Percentiles rank a stretch among this genome's conserved stretches.
These are phyloP conservation scores for Thielaviopsis euricoi DNA, from an alignment of 2,329 filamentous ascomycete genomes.

Conservation along the genomic window DNA sequence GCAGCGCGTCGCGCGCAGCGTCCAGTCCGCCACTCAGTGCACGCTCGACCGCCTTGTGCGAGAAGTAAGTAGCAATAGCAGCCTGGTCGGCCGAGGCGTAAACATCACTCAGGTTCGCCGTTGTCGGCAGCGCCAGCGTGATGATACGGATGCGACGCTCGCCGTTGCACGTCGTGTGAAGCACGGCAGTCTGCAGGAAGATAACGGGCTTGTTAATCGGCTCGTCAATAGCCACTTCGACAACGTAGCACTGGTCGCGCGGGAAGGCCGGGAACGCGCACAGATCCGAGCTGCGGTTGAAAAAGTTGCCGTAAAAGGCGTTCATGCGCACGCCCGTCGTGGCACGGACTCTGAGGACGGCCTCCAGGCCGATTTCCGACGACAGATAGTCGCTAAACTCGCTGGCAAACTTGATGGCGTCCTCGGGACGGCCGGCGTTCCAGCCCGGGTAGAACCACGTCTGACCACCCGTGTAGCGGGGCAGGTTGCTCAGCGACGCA, in stretches of 20 bases:
- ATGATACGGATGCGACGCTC: slow-evolving; percentile 89
- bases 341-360: slow-evolving; percentile 84
- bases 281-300: slow-evolving; percentile 92
- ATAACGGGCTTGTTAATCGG: slow-evolving; percentile 80
- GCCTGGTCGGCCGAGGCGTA: slow-evolving; percentile 92
- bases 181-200: slow-evolving; percentile 82
- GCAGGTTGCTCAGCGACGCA: slow-evolving; percentile 85
- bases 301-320: slow-evolving; percentile 98
- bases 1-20: slow-evolving; percentile 74
- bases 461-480: slow-evolving; percentile 89
- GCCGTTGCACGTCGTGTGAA: slow-evolving; percentile 95
- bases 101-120: slow-evolving; percentile 73
- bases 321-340: slow-evolving; percentile 92
- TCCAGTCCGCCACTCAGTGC: slow-evolving; percentile 75
- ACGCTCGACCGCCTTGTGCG: slow-evolving; percentile 91
- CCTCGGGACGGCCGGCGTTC: slow-evolving; percentile 85
- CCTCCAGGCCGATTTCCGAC: slow-evolving; percentile 87
- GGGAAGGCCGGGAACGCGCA: slow-evolving; percentile 98
- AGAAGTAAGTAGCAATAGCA: slow-evolving; percentile 86
- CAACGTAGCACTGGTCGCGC: slow-evolving; percentile 90
- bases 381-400: slow-evolving; percentile 97
- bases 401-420: slow-evolving; percentile 92
- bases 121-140: slow-evolving; percentile 85
- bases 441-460: slow-evolving; percentile 98
- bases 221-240: slow-evolving; percentile 96